Evolutionary conservation across 2,329 filamentous ascomycete genomes (phyloP).

Genomic region (Clonostachys chloroleuca): DNA sequence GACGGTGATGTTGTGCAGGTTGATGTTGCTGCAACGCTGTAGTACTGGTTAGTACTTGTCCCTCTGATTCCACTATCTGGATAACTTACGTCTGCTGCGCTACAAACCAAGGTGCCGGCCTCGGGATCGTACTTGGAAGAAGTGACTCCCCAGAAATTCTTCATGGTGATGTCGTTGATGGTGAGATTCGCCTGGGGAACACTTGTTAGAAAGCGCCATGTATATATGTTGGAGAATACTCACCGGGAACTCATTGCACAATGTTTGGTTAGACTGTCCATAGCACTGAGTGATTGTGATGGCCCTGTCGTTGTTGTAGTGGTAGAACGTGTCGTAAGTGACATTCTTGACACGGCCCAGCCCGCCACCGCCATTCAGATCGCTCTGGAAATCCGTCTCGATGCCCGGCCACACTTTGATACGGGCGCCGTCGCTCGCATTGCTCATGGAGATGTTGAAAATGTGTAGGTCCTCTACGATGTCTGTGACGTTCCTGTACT

Average conservation of each 20-base stretch:
- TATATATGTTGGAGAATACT: not conserved
- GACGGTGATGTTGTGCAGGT: not conserved
- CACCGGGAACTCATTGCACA: slow-evolving; percentile 5
- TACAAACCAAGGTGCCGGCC: slow-evolving; percentile 19
- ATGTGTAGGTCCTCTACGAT: slow-evolving; percentile 66
- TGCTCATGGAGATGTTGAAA: slow-evolving; percentile 54
- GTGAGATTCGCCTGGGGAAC: slow-evolving; percentile 8
- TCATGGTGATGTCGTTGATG: slow-evolving; percentile 17
- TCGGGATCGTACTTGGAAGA: slow-evolving; percentile 19
- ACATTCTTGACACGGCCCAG: slow-evolving; percentile 49
- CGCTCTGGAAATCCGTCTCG: slow-evolving; percentile 43
- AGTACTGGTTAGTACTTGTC: not conserved
- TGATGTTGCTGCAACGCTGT: slow-evolving; percentile 1
- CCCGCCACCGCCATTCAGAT: slow-evolving; percentile 57
- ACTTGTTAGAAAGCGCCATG: too few species aligned
- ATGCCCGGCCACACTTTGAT: slow-evolving; percentile 67
- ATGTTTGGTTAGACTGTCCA: slow-evolving; percentile 6
- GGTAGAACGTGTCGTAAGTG: slow-evolving; percentile 54
- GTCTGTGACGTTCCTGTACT: slow-evolving; percentile 59
- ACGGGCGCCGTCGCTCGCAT: slow-evolving; percentile 60
- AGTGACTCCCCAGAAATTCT: slow-evolving; percentile 17
- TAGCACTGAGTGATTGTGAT: slow-evolving; percentile 23
- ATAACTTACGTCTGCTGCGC: slow-evolving; percentile 15
- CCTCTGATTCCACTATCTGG: not conserved
- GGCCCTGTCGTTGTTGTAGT: slow-evolving; percentile 46